Base-by-base conservation (phyloP, 1,139 yeast species). In the Yamadazyma aaseri region DNA sequence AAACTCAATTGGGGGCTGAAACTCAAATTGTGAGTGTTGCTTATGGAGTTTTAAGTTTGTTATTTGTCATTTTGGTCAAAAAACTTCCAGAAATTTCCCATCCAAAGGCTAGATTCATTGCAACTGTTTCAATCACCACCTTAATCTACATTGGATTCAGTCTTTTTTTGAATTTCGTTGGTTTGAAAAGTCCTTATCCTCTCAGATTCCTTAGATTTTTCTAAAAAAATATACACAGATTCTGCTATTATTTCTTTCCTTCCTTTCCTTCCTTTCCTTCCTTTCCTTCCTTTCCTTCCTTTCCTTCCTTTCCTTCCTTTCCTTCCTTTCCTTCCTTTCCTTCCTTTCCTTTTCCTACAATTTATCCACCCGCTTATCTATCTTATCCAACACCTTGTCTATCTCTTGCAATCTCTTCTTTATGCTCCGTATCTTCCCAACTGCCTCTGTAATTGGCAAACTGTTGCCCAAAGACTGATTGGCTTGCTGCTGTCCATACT, bases 1-100 rank as follows among this genome's bases (percentile, higher is more conserved):
- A 82, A 50, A 65, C 65, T 33, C 98, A 92, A 60, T 74, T 76
- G 40, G 97, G 86, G 5, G 74, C 81, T 23, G 96, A 86, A 58
- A 82, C 94, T n/a, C 95, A 86, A 56, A 71, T 84, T 24, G 59
- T 86, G 33, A 72, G 83, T 4, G 70, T 82, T 29, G 39, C 83
- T 7, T 86, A 84, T 53, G 86, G 83, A 2, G 44, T 69, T 3
- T 61, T 82, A 44, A 71, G 81, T 28, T 56, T 76, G 33, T 50
- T 70, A 25, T 58, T 77, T 17, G 62, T 82, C 25, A 52, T 69
- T 2, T 62, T 83, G 49, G 55, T 76, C 30, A 70, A 71, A 34
- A 72, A 65, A 39, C 65, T 71, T 2, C 79, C 82, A 6, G 56
- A 55, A 10, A 49, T 80, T 32, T 56, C 60, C 32, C 61, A 66